Conservation (phyloP, 148 eudicot species). For the Camellia granthamiana region DNA sequence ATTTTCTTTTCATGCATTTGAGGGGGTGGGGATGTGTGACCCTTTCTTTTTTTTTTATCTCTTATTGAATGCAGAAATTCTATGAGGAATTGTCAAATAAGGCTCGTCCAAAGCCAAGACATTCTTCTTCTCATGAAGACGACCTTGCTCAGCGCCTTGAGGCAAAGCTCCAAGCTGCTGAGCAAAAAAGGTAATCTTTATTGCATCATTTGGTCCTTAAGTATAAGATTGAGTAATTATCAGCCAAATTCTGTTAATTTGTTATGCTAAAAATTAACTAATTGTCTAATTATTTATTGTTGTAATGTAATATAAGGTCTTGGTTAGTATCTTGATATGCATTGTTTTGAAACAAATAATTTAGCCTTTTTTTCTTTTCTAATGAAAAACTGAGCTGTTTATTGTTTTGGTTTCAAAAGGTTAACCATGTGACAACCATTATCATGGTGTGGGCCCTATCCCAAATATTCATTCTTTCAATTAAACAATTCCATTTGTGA, state of each 20-base stretch:
- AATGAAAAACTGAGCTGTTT: neutral
- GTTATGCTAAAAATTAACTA: too few relatives aligned
- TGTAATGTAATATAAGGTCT: neutral
- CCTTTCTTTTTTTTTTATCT: neutral
- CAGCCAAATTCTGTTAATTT: neutral
- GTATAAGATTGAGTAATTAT: neutral
- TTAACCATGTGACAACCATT: neutral
- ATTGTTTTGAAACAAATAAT: too few relatives aligned
- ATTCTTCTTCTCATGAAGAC: constrained; percentile 58
- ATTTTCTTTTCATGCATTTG: too few relatives aligned
- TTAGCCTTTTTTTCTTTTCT: too few relatives aligned
- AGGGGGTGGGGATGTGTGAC: too few relatives aligned
- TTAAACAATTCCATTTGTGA: neutral
- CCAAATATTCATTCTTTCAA: neutral
- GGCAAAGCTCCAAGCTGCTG: constrained; percentile 97
- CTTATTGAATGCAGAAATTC: constrained; percentile 52
- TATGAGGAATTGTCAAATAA: constrained; percentile 72
- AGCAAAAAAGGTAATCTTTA: constrained; percentile 71
- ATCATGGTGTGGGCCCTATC: neutral
- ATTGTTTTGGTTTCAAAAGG: neutral
- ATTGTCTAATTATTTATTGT: too few relatives aligned
- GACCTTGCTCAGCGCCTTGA: constrained; percentile 80
- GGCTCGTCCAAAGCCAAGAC: constrained; percentile 76
- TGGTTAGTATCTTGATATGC: neutral
- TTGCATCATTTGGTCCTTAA: neutral